These are phyloP conservation scores for Luffa acutangula DNA, from an alignment of 306 rosid species.

Conservation along the genomic window DNA sequence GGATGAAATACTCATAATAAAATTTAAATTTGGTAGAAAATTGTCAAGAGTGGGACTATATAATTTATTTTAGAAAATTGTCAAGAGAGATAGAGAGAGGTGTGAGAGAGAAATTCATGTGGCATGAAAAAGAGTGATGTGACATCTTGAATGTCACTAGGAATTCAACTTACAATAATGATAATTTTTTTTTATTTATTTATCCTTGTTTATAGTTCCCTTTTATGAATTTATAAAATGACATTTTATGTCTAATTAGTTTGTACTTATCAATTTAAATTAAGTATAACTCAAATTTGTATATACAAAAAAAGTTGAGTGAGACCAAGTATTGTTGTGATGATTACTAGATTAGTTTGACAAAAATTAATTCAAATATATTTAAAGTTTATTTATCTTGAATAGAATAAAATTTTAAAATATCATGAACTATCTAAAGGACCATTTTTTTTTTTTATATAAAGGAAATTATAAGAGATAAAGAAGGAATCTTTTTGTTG, in stretches of 20 bases:
- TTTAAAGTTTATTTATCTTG: no score
- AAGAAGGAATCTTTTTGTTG: not conserved
- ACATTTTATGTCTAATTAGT: not conserved
- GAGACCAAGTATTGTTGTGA: not conserved
- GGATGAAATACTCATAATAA: no score
- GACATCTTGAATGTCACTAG: not conserved
- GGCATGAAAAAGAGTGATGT: not conserved
- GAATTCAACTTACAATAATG: not conserved
- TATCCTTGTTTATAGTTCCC: not conserved
- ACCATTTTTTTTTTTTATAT: not conserved
- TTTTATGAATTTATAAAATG: not conserved
- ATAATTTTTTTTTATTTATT: not conserved
- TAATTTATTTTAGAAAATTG: no score
- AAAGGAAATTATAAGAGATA: not conserved
- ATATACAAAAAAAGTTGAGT: not conserved
- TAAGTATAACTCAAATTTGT: not conserved
- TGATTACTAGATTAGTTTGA: no score
- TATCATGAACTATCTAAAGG: not conserved
- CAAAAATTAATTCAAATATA: no score
- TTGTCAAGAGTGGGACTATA: not conserved
- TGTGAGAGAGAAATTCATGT: not conserved
- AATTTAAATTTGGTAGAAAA: no score
- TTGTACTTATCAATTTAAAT: not conserved
- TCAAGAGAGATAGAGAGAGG: not conserved
- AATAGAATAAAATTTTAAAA: not conserved